phyloP scores from a whole-genome alignment of 306 rosid genomes.

The Ammopiptanthus mongolicus region DNA sequence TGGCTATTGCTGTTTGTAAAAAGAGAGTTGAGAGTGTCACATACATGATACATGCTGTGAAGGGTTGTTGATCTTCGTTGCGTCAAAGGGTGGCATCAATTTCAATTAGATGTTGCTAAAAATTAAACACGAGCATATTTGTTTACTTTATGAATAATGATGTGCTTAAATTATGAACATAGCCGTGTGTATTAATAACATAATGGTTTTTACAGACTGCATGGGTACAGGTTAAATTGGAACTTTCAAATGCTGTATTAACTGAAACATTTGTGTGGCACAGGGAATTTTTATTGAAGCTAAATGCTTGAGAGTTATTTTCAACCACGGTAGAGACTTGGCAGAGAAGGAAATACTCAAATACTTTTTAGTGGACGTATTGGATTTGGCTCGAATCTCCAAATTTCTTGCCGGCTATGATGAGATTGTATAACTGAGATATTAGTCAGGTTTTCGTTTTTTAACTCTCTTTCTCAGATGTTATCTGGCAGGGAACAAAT shows the following conservation, averaged over 20 bases:
- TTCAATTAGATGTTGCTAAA: neutral
- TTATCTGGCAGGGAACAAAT: conserved; percentile 17
- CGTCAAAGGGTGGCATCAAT: neutral
- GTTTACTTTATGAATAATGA: neutral
- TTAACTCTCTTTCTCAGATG: neutral
- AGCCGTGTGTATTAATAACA: neutral
- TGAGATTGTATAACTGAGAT: conserved; percentile 9
- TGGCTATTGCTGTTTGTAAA: neutral
- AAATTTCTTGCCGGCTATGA: conserved; percentile 7
- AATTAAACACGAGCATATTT: neutral
- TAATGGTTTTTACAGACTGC: neutral
- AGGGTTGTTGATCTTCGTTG: neutral
- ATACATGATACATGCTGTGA: neutral
- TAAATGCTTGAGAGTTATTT: neutral
- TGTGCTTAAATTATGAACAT: neutral
- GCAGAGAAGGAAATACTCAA: conserved; percentile 4
- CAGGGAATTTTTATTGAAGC: conserved; percentile 29
- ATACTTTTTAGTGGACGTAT: conserved; percentile 2
- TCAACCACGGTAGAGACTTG: conserved; percentile 15
- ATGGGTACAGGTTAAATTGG: neutral
- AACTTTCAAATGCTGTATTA: neutral
- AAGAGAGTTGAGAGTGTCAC: neutral
- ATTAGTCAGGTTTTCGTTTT: neutral
- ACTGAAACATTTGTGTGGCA: conserved; percentile 11
- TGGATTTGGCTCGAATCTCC: conserved; percentile 22